These are phyloP conservation scores for Pseudoturritis turrita DNA, from an alignment of 345 rosid genomes.

Conservation along the genomic window DNA sequence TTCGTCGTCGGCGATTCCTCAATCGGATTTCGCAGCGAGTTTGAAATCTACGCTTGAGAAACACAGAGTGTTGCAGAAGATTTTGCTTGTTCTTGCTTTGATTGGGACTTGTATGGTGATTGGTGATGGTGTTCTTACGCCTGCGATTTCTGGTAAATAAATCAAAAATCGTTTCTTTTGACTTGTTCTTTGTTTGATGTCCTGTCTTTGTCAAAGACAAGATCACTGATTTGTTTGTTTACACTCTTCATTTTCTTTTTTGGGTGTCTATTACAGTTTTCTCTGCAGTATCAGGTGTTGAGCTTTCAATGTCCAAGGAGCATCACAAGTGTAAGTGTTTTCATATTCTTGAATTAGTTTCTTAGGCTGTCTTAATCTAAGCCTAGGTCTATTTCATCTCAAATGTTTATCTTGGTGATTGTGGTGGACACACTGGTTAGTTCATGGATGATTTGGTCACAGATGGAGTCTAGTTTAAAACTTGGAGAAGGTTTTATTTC, in stretches of 20 bases:
- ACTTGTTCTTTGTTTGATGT: not conserved
- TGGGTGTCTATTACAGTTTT: constrained; percentile 48
- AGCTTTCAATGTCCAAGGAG: constrained; percentile 66
- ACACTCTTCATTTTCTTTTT: constrained; percentile 1
- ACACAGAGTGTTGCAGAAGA: constrained; percentile 60
- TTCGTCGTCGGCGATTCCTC: constrained; percentile 23
- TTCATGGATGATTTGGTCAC: not conserved
- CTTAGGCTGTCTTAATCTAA: not conserved
- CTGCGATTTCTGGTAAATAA: constrained; percentile 76
- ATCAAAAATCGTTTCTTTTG: not conserved
- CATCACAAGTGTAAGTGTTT: constrained; percentile 70
- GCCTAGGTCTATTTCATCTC: no score
- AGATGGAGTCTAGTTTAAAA: not conserved
- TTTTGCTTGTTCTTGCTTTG: constrained; percentile 72
- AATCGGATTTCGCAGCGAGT: constrained; percentile 40
- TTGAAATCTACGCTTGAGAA: constrained; percentile 69
- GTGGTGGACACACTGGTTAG: constrained; percentile 1
- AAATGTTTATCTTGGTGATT: not conserved
- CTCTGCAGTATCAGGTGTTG: constrained; percentile 90
- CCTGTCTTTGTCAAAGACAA: not conserved
- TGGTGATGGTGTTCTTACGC: constrained; percentile 90
- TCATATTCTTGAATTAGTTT: not conserved
- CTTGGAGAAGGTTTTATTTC: not conserved
- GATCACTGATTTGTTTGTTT: constrained; percentile 1
- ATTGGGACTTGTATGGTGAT: constrained; percentile 96